Evolutionary conservation across 495 filamentous ascomycete genomes (phyloP), one percentile per base, ranked within the genome.

Genomic region (Poronia punctata): DNA sequence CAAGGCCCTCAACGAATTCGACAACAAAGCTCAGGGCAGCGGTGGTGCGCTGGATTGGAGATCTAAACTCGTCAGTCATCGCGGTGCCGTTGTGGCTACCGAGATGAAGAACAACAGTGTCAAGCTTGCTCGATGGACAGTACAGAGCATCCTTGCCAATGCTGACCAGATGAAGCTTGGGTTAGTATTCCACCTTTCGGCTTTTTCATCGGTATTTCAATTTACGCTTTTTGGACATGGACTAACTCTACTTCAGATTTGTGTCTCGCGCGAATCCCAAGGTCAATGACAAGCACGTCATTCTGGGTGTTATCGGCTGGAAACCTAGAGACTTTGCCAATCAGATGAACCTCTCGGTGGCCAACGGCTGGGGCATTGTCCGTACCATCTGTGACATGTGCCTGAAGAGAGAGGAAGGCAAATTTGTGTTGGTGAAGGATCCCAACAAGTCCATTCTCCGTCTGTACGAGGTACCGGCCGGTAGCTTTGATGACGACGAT

Each of bases 81-180:
- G 92, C 43, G 92, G 92, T 73, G 92, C 92, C 19, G 89, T 97
- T 21, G 83, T 98, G 11, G 92, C 92, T 14, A 98, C 92, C n/a
- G 92, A 92, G 66, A 98, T 98, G 92, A 98, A 98, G 82, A 98
- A 98, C 76, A 98, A 98, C 75, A 85, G 79, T 56, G 90, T 84
- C 78, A 98, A 98, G 72, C 79, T 98, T 39, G 93, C 92, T 23
- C 72, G 92, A 53, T 98, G 92, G 92, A 94, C 92, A 14, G 84
- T 87, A 36, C 92, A 98, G 71, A 83, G 81, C 50, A 95, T 97
- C 55, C 76, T 98, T 28, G 89, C 92, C 56, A 88, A 88, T 66
- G 89, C 92, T 14, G 90, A 97, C 60, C 72, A 83, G 44, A 96
- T 98, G 87, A 98, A 97, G 74, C 80, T 98, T 56, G 92, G 92